These are phyloP conservation scores for Lactifluus pinguis DNA, from an alignment of 768 basidiomycete species.

Conservation along the genomic window DNA sequence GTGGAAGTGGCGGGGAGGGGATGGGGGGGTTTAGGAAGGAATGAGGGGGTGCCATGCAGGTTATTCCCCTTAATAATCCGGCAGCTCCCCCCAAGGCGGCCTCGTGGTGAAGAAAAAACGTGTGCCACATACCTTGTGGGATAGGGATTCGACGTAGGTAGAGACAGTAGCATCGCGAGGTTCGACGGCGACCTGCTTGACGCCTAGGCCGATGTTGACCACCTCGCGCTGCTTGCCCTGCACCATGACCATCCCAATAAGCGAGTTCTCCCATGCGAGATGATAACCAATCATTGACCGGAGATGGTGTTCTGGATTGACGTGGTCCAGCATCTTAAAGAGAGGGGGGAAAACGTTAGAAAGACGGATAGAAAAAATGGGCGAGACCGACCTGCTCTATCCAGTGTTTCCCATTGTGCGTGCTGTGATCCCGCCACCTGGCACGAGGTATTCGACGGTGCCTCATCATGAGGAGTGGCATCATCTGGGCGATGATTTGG, in stretches of 20 bases:
- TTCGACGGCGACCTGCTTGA: constrained; percentile 57
- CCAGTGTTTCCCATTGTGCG: constrained; percentile 64
- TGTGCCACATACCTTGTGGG: constrained; percentile 54
- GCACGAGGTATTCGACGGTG: constrained; percentile 69
- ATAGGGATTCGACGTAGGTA: constrained; percentile 61
- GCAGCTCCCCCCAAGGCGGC: background rate
- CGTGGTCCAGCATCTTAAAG: constrained; percentile 43
- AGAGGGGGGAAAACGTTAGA: background rate
- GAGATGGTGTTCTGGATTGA: constrained; percentile 39
- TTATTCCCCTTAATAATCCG: no score
- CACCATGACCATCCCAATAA: constrained; percentile 81
- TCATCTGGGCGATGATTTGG: constrained; percentile 60
- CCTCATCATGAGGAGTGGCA: constrained; percentile 80
- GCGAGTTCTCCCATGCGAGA: constrained; percentile 53
- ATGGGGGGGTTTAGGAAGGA: background rate
- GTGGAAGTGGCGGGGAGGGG: background rate
- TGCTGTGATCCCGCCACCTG: constrained; percentile 61
- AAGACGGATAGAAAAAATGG: background rate
- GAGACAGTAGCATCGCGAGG: constrained; percentile 49
- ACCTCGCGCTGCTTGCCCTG: constrained; percentile 70
- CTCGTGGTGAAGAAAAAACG: background rate
- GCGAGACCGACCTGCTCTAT: constrained; percentile 55
- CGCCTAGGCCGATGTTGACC: constrained; percentile 73
- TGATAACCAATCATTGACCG: constrained; percentile 78
- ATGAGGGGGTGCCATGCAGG: background rate